Base-by-base conservation (phyloP, 1,284 basidiomycete species). In the Malassezia equina region DNA sequence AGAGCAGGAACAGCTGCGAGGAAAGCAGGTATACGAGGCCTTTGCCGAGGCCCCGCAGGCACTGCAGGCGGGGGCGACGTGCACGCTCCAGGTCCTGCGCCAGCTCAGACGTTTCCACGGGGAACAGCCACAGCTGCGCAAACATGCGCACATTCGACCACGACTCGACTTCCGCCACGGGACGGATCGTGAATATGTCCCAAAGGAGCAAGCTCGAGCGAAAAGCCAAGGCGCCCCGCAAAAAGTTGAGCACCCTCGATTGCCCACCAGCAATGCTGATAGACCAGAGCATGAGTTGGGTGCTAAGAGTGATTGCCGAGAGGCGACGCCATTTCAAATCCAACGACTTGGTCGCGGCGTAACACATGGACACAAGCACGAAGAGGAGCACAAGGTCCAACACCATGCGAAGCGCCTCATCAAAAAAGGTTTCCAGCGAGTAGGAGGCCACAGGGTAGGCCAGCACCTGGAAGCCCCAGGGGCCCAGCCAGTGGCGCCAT, bases 111-210 rank as follows among this genome's bases (percentile, higher is more conserved):
- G 61, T 52, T 53, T 71, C 67, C 51, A 60, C 61, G 43, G 71
- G 70, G 57, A 74, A 70, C 3, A 69, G 66, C 65, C 67, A 72
- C 23, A 74, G 65, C 42, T 72, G 66, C n/a, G 64, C 63, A 50
- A 71, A 66, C 60, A 69, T 66, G 45, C 59, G 51, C 13, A 55
- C 52, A 46, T 61, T 56, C 23, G 47, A 52, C 71, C 71, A 74
- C 1, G 34, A 41, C 13, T 65, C 39, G 29, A 74, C 69, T 45
- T 74, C 70, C 15, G 65, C 51, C 19, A 49, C 24, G 25, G 62
- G 47, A 23, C 71, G 66, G 45, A 73, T 69, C 36, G 59, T 55
- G 55, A 71, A 70, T 33, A 74, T 65, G 52, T 74, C 71, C 69
- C 69, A 74, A 19, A 66, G 60, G 33, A 72, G 60, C 43, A 71